Evolutionary conservation across 192 early-diverging fungal species (phyloP), one percentile per base, ranked within the genome.

Genomic region (Coemansia erecta): DNA sequence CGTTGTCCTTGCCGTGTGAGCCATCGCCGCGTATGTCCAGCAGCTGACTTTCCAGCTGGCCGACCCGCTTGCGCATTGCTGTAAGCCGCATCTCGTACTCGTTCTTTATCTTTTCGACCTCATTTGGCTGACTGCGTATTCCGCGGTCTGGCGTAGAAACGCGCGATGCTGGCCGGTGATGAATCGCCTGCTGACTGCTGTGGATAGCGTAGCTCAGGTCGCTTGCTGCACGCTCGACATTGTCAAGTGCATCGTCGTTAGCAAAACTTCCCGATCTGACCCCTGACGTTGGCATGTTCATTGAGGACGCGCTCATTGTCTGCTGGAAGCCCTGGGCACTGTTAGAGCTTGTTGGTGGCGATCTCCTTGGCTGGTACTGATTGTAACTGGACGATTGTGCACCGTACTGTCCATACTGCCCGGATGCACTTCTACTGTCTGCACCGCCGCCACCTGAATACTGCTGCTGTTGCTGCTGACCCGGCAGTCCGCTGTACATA

Each of bases 51-150:
- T 91, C 87, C 37, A 91, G 67, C 62, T 89, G 83, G 43, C 86
- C 82, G 18, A 90, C 79, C 26, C 87, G 75, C 57, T 83, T 86
- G 40, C 85, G 82, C 66, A 91, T 76, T 11, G 77, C 73, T 8
- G 64, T 48, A 4, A 89, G 67, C 26, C 84, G 83, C 45, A 75
- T 74, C 60, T 91, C 88, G 50, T 89, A 88, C 50, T 88, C 89
- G 57, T 81, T 56, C 28, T 69, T 71, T 24, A 81, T 31, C 51
- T 72, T 77, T 28, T 85, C 82, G 0, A 72, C 61, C 2, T 83
- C 82, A 57, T 51, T 60, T 12, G 63, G 28, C 3, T 59, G 47
- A 17, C 55, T 68, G 49, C 60, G 63, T 13, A 58, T 26, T 8
- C 19, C 24, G 23, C 63, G 45, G 26, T 73, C 77, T 2, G 61